Evolutionary conservation across 345 rosid species (phyloP).

Genomic region (Anastatica hierochuntica): DNA sequence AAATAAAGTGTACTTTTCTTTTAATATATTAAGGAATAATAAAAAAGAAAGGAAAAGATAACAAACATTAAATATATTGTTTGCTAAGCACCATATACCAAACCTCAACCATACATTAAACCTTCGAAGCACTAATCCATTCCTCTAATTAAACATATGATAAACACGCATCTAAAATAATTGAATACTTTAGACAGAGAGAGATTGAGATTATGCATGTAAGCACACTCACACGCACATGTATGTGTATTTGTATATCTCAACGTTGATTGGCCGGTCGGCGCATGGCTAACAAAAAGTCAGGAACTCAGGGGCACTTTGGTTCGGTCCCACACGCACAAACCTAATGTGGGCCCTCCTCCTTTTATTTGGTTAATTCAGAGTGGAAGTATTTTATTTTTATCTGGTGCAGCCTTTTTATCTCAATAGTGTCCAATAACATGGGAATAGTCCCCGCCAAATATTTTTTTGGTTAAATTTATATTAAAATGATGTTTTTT

Average conservation of each 20-base stretch:
- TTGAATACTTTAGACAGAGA: neutral
- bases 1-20: no score
- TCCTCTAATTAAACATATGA: neutral
- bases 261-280: slow-evolving; percentile 29
- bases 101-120: neutral
- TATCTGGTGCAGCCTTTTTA: slow-evolving; percentile 15
- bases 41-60: no score
- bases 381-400: neutral
- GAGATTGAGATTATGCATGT: neutral
- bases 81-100: neutral
- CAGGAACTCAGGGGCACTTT: neutral
- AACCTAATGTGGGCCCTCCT: slow-evolving; percentile 5
- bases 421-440: slow-evolving; percentile 23
- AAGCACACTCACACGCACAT: neutral
- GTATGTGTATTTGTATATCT: neutral
- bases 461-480: no score
- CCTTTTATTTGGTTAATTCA: neutral
- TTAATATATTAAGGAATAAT: no score
- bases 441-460: slow-evolving; percentile 24
- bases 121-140: neutral
- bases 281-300: slow-evolving; percentile 26
- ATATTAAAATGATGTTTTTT: no score
- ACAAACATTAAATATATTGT: no score
- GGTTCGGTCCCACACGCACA: slow-evolving; percentile 16
- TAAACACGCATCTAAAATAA: neutral